Evolutionary conservation across 2,329 filamentous ascomycete genomes (phyloP), one percentile per base, ranked within the genome.

Genomic region (Cladosporium sp.): DNA sequence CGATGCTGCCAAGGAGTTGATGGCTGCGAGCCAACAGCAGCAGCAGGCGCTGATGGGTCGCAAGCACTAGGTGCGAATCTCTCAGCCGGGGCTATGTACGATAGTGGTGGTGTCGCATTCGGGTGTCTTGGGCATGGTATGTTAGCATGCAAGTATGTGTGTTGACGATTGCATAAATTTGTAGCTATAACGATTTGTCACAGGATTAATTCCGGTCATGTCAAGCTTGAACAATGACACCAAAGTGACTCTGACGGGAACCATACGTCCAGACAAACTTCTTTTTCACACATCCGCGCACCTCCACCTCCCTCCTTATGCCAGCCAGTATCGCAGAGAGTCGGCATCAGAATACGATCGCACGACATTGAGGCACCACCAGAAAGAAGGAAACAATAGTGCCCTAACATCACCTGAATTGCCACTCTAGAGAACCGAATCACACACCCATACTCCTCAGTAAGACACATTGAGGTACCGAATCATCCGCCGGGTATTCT

Each of bases 1-100:
- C 32, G 63, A 58, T 26, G 43, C 43, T 21, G 56, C 63, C 21
- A 58, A 59, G 43, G 54, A 65, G 30, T 13, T 65, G 63, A 53
- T 58, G 43, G 63, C 25, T 11, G 46, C 23, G 39, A 59, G 54
- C 14, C 14, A 36, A 25, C 34, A 63, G 25, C 56, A 58, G 34
- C 56, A 58, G 13, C 21, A 30, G 11, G 30, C 30, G 11, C 2
- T 32, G 21, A 57, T 57, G 54, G 54, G 32, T 18, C 4, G 23
- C 5, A 34, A 32, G 21, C 16, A 39, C 26, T 54, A 54, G 28
- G 18, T 10, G 21, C 11, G 28, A 13, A 21, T 32, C 7, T 16
- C n/a, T 28, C 5, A n/a, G 16, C 4, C 6, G 18, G 23, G 5
- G 28, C 6, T 32, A 18, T n/a, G 51, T 30, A 32, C 25, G 48